Evolutionary conservation across 352 stramenopile genomes (phyloP), one percentile per base, ranked within the genome.

Genomic region (Elongisporangium anandrum): DNA sequence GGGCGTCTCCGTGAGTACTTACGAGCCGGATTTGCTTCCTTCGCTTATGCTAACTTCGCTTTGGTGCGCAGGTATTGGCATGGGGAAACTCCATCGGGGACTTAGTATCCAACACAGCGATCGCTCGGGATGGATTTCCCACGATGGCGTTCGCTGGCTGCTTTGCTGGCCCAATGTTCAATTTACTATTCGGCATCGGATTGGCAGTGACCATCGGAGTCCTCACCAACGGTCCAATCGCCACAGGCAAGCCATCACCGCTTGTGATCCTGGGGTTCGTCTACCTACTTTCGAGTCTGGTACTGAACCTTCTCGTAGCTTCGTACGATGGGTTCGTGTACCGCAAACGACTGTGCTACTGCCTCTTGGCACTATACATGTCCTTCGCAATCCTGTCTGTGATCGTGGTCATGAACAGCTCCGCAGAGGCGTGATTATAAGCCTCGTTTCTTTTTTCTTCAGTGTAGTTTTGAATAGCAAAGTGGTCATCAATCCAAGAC

Each of bases 111-210:
- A 88, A 92, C 58, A 90, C 85, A 23, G 79, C 85, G 0, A 92
- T 94, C 53, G 85, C 85, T 6, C 72, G 82, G 13, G 81, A 92
- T 51, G 85, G 85, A 6, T 92, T 92, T 54, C 85, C 85, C 1
- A 89, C 79, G 4, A 94, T 94, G 85, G 82, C 85, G 8, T 92
- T 94, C 39, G 81, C 81, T 17, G 82, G 85, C 20, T 94, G 85
- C 66, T 94, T 94, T 50, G 85, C 81, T 20, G 82, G 85, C 0
- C 85, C 85, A 17, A 89, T 92, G 75, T 92, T 92, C 65, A 91
- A 92, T 38, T 59, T 94, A 26, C 70, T 94, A 12, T 60, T 92
- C 6, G 84, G 84, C 20, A 77, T 92, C 29, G 84, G 84, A 3
- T 45, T 89, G 16, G 82, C 85, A 0, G 62, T 92, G 17, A 89